Percentiles rank a stretch among this genome's conserved stretches.
These are phyloP conservation scores for Phytopythium mirpurense DNA, from an alignment of 352 stramenopile genomes.

Conservation along the genomic window DNA sequence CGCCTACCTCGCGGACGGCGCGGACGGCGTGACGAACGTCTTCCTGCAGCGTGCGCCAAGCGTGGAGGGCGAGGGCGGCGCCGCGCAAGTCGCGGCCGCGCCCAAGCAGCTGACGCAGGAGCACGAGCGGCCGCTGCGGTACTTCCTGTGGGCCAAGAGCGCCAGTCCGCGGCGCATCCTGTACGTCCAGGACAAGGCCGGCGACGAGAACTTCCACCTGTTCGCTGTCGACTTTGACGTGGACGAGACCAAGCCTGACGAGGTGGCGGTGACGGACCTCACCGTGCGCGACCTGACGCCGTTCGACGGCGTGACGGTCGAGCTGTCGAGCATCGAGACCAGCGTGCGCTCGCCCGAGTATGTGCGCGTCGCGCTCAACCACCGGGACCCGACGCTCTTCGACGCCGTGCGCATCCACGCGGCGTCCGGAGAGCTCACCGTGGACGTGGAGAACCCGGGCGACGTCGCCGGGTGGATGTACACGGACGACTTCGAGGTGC, in stretches of 20 bases:
- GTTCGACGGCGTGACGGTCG: constrained; percentile 26
- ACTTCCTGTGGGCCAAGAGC: constrained; percentile 35
- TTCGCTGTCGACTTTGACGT: constrained; percentile 31
- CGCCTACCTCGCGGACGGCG: constrained; percentile 34
- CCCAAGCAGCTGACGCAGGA: constrained; percentile 37
- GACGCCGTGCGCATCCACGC: constrained; percentile 27
- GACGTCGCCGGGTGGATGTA: constrained; percentile 19
- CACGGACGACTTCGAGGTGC: constrained; percentile 27
- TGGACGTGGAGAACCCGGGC: constrained; percentile 28
- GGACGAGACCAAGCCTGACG: constrained; percentile 8
- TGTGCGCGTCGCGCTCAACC: constrained; percentile 32
- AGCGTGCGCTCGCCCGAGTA: constrained; percentile 23
- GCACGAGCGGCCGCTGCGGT: constrained; percentile 26
- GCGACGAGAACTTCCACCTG: constrained; percentile 46
- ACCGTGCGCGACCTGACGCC: constrained; percentile 33
- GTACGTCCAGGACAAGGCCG: constrained; percentile 36
- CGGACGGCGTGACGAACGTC: constrained; percentile 37
- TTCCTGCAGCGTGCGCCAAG: constrained; percentile 32
- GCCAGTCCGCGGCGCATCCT: constrained; percentile 20
- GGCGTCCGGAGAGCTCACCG: constrained; percentile 16
- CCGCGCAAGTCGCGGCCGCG: constrained; percentile 9
- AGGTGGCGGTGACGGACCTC: constrained; percentile 10
- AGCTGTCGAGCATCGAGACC: constrained; percentile 5
- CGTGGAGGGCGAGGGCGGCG: constrained; percentile 22
- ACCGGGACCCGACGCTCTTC: constrained; percentile 26